These are phyloP conservation scores for Pterula multifida DNA, from an alignment of 1,284 basidiomycete species.

Conservation along the genomic window DNA sequence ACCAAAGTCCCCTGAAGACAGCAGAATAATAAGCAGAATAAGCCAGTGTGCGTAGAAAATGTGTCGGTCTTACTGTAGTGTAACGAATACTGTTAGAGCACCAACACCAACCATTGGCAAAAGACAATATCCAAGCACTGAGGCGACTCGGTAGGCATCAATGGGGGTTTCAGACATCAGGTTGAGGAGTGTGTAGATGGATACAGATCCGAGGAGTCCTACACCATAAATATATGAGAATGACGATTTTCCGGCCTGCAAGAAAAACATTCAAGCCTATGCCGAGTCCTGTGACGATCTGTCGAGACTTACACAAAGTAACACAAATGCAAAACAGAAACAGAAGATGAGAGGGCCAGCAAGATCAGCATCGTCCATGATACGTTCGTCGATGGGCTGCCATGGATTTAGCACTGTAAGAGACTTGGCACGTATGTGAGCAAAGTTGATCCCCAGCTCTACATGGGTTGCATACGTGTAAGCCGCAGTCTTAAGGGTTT, in stretches of 20 bases:
- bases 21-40: constrained; percentile 8
- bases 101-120: constrained; percentile 96
- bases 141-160: constrained; percentile 92
- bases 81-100: constrained; percentile 77
- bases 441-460: constrained; percentile 98
- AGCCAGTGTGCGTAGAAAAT: constrained; percentile 6
- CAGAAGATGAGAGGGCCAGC: constrained; percentile 94
- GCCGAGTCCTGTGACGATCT: no score
- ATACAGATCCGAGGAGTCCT: constrained; percentile 86
- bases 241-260: constrained; percentile 92
- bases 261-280: constrained; percentile 7
- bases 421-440: constrained; percentile 90
- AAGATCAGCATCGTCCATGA: constrained; percentile 99
- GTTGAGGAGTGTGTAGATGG: constrained; percentile 93
- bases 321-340: constrained; percentile 86
- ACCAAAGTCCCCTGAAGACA: neutral
- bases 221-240: constrained; percentile 99
- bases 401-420: constrained; percentile 94
- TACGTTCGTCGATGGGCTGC: constrained; percentile 77
- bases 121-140: constrained; percentile 94
- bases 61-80: constrained; percentile 71
- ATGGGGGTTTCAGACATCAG: constrained; percentile 95
- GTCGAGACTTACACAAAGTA: constrained; percentile 60
- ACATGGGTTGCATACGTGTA: constrained; percentile 3
- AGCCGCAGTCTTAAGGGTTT: constrained; percentile 2